Evolutionary conservation across 371 early-diverging fungal genomes (phyloP).

Genomic region (Apophysomyces variabilis): DNA sequence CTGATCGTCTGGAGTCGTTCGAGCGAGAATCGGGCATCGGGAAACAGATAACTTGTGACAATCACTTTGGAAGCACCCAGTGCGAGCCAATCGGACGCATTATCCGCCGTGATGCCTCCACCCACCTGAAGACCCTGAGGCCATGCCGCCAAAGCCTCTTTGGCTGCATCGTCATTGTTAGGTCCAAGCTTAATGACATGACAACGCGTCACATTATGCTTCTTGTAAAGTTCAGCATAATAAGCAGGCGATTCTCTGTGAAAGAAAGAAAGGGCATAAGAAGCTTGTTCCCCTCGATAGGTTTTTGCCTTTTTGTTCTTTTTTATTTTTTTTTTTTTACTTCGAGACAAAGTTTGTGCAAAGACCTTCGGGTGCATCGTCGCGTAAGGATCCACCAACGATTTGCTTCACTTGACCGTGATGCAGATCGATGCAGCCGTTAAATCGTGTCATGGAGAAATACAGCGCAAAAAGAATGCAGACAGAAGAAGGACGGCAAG

Average conservation of each 20-base stretch:
- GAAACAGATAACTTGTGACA: constrained; percentile 94
- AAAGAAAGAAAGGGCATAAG: background rate
- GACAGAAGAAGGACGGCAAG: background rate
- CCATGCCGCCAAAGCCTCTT: constrained; percentile 84
- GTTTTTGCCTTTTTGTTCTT: background rate
- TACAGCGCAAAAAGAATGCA: too few species aligned
- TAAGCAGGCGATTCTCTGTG: constrained; percentile 74
- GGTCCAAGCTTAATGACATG: constrained; percentile 96
- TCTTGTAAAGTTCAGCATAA: constrained; percentile 82
- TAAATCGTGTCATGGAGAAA: constrained; percentile 68
- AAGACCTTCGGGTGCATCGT: constrained; percentile 65
- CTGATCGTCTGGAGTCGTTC: constrained; percentile 70
- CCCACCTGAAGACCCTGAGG: constrained; percentile 90
- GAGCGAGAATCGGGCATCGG: constrained; percentile 70
- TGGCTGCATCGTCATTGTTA: constrained; percentile 87
- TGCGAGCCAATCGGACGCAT: constrained; percentile 87
- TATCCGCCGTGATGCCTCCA: constrained; percentile 91
- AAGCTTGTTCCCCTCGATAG: background rate
- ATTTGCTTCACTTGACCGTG: constrained; percentile 97
- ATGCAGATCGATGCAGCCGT: constrained; percentile 97
- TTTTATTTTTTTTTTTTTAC: constrained; percentile 48
- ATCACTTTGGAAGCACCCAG: constrained; percentile 91
- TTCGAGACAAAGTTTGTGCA: constrained; percentile 92
- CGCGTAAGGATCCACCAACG: constrained; percentile 90
- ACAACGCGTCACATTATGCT: constrained; percentile 76